Base-by-base conservation (phyloP, 2,329 filamentous ascomycete genomes). In the Cordyceps javanica region DNA sequence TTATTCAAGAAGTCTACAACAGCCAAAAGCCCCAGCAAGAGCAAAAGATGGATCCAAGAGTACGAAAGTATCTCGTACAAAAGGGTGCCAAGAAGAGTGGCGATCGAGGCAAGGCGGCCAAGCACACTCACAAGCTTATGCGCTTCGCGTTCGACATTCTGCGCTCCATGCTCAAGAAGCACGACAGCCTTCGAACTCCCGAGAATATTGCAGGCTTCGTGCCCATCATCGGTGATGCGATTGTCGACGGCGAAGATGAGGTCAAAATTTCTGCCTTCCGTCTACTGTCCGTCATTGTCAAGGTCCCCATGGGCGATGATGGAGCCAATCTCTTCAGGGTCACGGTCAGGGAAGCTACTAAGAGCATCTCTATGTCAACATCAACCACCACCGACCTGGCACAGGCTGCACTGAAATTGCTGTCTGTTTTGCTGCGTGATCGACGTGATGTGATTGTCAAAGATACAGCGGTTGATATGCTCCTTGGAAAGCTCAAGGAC, bases 101-200 rank as follows among this genome's bases (percentile, higher is more conserved):
- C 21, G 85, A 87, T 34, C 83, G 88, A 34, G 86, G 87, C 53
- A 83, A 81, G 39, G 91, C 87, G 1, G 88, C 87, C 57, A 90
- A 89, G 54, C 88, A 96, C 68, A 85, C 87, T 2, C 89, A 92
- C 77, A 99, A 97, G 75, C 80, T 99, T 36, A 83, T 89, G 42
- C 85, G 89, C 19, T 99, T 99, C 69, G 85, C 91, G 1, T 77
- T 99, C 56, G 94, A 97, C 66, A 82, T 96, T 46, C 78, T 97
- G 32, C 86, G 94, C 55, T 86, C 89, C 2, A 82, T 95, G n/a
- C 74, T 97, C 60, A 90, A 90, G 66, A 96, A 96, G 69, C 86
- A 95, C 63, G 88, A 92, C 56, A 83, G 83, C 57, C 78, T 99
- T 28, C 83, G 91, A 62, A 97, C 88, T 1, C 78, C 90, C 0